Conservation (phyloP, 441 rosid species). For the Adansonia grandidieri region DNA sequence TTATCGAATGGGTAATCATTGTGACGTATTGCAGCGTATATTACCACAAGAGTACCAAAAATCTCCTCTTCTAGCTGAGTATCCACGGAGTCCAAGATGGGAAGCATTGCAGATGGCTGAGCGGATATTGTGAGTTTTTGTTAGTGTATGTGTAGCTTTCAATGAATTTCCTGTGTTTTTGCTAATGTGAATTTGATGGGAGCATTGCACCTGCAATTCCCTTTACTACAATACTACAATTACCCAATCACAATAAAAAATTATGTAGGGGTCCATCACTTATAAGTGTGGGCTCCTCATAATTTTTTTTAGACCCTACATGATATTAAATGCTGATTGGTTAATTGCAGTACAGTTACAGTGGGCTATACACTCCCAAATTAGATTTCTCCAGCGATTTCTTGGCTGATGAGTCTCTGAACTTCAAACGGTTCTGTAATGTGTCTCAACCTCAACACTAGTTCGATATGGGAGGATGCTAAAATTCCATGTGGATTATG, state of each 20-base stretch:
- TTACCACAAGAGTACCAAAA: conserved; percentile 58
- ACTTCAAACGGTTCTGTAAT: conserved; percentile 77
- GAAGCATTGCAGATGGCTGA: conserved; percentile 79
- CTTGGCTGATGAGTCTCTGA: conserved; percentile 65
- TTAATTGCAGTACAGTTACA: no score
- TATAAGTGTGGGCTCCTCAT: no score
- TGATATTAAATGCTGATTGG: no score
- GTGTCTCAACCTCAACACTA: conserved; percentile 68
- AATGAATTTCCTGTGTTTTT: not conserved
- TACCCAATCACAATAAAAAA: no score
- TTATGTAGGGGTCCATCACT: no score
- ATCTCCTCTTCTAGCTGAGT: conserved; percentile 64
- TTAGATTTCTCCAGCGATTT: conserved; percentile 54
- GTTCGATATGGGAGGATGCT: conserved; percentile 15
- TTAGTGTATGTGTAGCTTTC: not conserved
- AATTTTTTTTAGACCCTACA: no score
- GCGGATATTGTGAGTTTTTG: conserved; percentile 63
- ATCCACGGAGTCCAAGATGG: conserved; percentile 99
- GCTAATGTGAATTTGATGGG: not conserved
- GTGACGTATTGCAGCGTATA: conserved; percentile 53
- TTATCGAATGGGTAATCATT: conserved; percentile 15
- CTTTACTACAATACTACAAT: no score
- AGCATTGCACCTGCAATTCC: no score
- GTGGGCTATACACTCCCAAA: no score
- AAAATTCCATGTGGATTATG: conserved; percentile 1